Conservation (phyloP, 805 yeast species). For the Wickerhamiella cacticola region DNA sequence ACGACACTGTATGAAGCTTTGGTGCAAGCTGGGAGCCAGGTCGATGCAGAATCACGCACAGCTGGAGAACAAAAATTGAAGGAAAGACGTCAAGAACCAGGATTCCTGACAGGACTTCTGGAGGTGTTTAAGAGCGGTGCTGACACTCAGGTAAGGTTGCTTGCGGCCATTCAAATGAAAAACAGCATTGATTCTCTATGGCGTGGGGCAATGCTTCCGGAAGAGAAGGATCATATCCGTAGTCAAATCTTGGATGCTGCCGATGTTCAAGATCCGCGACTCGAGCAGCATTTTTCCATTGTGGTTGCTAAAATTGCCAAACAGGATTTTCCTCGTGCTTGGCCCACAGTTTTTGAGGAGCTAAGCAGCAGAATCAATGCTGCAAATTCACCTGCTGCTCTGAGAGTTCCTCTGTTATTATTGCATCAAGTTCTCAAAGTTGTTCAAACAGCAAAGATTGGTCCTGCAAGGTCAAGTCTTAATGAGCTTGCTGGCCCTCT, state of each 20-base stretch:
- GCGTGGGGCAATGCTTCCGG: slow-evolving; percentile 51
- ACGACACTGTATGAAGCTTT: slow-evolving; percentile 19
- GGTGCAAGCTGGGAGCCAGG: slow-evolving; percentile 17
- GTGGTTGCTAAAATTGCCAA: slow-evolving; percentile 68
- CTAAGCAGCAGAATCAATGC: slow-evolving; percentile 33
- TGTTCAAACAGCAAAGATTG: slow-evolving; percentile 65
- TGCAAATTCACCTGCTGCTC: slow-evolving; percentile 33
- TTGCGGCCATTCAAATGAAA: slow-evolving; percentile 76
- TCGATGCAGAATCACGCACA: slow-evolving; percentile 17
- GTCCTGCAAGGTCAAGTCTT: slow-evolving; percentile 40
- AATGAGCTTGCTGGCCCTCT: slow-evolving; percentile 47
- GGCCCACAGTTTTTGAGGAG: slow-evolving; percentile 73
- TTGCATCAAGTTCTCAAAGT: slow-evolving; percentile 54
- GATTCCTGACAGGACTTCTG: slow-evolving; percentile 17
- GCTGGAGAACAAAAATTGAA: slow-evolving; percentile 17
- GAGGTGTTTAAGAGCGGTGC: slow-evolving; percentile 21
- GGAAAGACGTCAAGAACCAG: slow-evolving; percentile 11
- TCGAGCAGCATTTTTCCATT: slow-evolving; percentile 74
- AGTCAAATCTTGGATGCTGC: slow-evolving; percentile 10
- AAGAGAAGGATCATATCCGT: slow-evolving; percentile 52
- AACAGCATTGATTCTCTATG: slow-evolving; percentile 79
- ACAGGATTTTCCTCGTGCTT: slow-evolving; percentile 73
- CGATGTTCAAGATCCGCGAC: slow-evolving; percentile 40
- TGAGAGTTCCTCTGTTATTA: background rate
- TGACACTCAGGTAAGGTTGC: slow-evolving; percentile 49